Base-by-base conservation (phyloP, 2,329 filamentous ascomycete genomes). In the Colletotrichum gigasporum region DNA sequence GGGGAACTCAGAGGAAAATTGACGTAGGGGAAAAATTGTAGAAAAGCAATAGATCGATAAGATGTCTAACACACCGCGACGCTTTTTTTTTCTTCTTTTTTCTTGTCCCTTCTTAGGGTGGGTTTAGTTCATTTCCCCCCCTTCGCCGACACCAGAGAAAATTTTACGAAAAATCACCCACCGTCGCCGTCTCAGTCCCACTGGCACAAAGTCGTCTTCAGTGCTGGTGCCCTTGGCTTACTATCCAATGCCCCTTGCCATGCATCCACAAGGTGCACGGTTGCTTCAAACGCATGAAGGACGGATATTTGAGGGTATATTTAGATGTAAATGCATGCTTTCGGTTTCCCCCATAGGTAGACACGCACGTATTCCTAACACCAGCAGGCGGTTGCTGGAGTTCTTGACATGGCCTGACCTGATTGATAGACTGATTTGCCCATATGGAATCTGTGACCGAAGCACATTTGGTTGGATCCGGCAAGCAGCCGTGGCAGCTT, bases 21-120 rank as follows among this genome's bases (percentile, higher is more conserved):
- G 22, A 20, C 5, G 14, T 9, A 16, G 18, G 20, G n/a, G 44
- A 34, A 16, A 41, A 39, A 28, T 44, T 14, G 37, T 20, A 10
- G 35, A 58, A 50, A 63, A 62, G 52, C 28, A 63, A 51, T 11
- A 22, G 34, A 9, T 32, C 34, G 42, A 62, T 48, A 50, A 34
- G 26, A 50, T 30, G 42, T 50, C 37, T 26, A 52, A 56, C 52
- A 57, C 42, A 26, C 32, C 12, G 24, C 34, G 28, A 58, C 34
- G 20, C 44, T 24, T 59, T 44, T 24, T 35, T 35, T 11, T 20
- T 14, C 3, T 20, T 30, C 24, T 32, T 20, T 10, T 39, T 32
- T 4, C 32, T 7, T 3, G 9, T 39, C 20, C n/a, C n/a, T n/a
- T n/a, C n/a, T n/a, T n/a, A n/a, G n/a, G n/a, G n/a, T n/a, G n/a